Evolutionary conservation across 257 asterid species (phyloP), one percentile per base, ranked within the genome.

Genomic region (Scutellaria galericulata): DNA sequence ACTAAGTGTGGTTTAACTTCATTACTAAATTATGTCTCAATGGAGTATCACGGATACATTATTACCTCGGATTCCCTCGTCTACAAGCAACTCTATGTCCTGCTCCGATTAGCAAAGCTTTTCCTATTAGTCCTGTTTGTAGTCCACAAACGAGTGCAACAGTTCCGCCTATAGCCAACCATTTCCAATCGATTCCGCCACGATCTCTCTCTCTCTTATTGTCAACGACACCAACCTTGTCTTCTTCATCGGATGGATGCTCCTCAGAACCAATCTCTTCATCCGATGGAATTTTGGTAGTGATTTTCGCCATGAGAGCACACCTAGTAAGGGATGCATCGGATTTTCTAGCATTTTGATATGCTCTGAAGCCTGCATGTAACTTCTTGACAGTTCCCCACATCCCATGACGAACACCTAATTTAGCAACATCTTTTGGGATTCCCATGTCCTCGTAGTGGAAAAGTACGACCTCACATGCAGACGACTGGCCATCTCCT

Each of bases 371-470:
- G 76, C 98, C 98, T 7, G 80, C 68, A 60, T 94, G 96, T 45
- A 94, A 56, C 71, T 94, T 94, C 86, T 94, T 94, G 12, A 94
- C 98, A 6, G 98, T 91, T 74, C 97, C 97, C 98, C 98, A 94
- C 98, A 94, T 94, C 24, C 97, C 96, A 52, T 94, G 98, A 18
- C 98, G 97, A 45, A 94, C 93, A 5, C 97, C 97, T 50, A 94
- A 72, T 80, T 89, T 91, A 40, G 98, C 98, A 15, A 94, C 97
- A 22, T 91, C 96, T 75, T 87, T 91, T 7, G 97, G 98, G 72
- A 91, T 91, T 59, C 98, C 98, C 98, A 94, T 94, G 79, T 94
- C 98, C 74, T 94, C 97, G 37, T 86, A 88, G 87, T 94, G 98
- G 66, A 90, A 37, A 11, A 91, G 90, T 0, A 81, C 75, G 71